phyloP scores from a whole-genome alignment of 495 filamentous ascomycete genomes.

The Trichoderma asperelloides region DNA sequence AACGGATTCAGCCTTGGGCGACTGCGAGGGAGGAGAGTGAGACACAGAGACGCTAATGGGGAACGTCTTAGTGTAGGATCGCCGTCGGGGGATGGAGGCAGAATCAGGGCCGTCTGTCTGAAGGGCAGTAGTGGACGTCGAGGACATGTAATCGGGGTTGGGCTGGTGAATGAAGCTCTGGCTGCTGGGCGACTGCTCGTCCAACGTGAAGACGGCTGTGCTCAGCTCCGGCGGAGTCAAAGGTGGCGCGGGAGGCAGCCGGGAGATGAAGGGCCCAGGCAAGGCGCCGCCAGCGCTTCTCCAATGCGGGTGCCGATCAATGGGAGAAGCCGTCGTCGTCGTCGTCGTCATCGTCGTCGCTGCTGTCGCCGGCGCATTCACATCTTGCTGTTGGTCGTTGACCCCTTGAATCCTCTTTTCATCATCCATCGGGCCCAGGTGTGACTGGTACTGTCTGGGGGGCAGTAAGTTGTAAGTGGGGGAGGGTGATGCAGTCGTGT shows the following conservation, averaged over 20 bases:
- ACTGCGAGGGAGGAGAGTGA: constrained; percentile 14
- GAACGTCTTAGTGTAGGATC: constrained; percentile 34
- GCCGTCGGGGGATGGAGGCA: constrained; percentile 23
- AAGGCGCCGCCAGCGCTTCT: not conserved
- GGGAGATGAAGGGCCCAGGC: constrained; percentile 21
- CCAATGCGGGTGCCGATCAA: not conserved
- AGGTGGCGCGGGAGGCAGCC: constrained; percentile 29
- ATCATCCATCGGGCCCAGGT: not conserved
- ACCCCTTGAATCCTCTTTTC: constrained; percentile 12
- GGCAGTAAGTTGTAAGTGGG: not conserved
- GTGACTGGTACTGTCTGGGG: not conserved
- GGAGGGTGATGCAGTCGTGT: not conserved
- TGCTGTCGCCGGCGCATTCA: constrained; percentile 3
- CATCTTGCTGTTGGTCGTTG: constrained; percentile 12
- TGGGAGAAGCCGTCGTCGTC: constrained; percentile 12
- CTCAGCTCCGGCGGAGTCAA: constrained; percentile 30
- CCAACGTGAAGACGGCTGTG: constrained; percentile 24
- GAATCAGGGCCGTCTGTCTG: constrained; percentile 14
- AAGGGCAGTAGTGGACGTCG: constrained; percentile 17
- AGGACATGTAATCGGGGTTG: constrained; percentile 30
- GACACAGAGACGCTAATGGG: constrained; percentile 26
- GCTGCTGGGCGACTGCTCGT: constrained; percentile 28
- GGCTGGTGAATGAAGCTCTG: constrained; percentile 32
- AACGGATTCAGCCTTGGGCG: constrained; percentile 12
- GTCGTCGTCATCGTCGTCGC: constrained; percentile 1